phyloP scores from a whole-genome alignment of 1,284 basidiomycete species.

The Vanrija pseudolonga region DNA sequence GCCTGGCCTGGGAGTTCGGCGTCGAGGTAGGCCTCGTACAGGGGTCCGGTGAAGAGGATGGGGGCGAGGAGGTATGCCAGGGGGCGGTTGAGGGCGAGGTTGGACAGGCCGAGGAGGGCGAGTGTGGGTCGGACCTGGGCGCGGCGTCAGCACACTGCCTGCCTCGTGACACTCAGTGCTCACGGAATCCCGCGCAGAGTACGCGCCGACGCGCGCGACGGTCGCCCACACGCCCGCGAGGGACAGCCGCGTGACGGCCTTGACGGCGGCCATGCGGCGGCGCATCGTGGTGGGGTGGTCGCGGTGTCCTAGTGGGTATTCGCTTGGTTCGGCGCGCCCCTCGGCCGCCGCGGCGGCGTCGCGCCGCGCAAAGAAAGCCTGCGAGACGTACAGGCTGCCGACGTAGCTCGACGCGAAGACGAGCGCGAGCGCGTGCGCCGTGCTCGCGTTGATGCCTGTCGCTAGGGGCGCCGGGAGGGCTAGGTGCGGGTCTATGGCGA shows the following conservation, averaged over 20 bases:
- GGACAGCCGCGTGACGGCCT: constrained; percentile 33
- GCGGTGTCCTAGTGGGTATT: constrained; percentile 25
- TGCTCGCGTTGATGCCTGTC: constrained; percentile 21
- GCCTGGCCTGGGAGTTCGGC: constrained; percentile 61
- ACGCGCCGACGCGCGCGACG: constrained; percentile 21
- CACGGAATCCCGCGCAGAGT: not conserved
- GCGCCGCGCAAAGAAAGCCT: constrained; percentile 19
- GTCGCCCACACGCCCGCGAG: constrained; percentile 29
- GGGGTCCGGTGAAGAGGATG: constrained; percentile 75
- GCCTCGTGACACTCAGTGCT: constrained; percentile 12
- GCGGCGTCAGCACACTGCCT: not conserved
- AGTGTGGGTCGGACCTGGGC: constrained; percentile 25
- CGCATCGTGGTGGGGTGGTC: constrained; percentile 48
- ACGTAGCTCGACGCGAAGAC: constrained; percentile 51
- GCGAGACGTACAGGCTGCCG: constrained; percentile 51
- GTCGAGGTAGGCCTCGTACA: constrained; percentile 63
- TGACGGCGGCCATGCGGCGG: constrained; percentile 43
- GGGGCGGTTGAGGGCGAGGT: constrained; percentile 11
- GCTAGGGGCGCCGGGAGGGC: constrained; percentile 20
- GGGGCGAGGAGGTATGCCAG: constrained; percentile 68
- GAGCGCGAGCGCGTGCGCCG: constrained; percentile 37
- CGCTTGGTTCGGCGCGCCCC: not conserved
- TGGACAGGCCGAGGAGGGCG: constrained; percentile 31
- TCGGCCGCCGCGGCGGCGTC: constrained; percentile 11
- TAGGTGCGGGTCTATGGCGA: constrained; percentile 17